Base-by-base conservation (phyloP, 768 basidiomycete species). In the Neoboletus subvelutipes region DNA sequence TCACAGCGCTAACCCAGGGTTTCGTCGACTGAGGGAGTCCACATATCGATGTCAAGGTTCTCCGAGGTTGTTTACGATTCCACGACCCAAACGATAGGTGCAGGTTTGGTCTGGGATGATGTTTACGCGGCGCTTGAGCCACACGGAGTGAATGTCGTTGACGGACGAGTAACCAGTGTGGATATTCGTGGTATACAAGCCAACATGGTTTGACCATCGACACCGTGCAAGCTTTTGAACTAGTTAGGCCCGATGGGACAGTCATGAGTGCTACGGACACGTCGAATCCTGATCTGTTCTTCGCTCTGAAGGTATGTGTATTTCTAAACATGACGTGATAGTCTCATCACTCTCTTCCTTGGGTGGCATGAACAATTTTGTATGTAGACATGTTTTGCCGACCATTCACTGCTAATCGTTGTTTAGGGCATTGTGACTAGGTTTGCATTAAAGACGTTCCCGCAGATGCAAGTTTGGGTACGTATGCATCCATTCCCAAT, bases 281-380 rank as follows among this genome's bases (percentile, higher is more conserved):
- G n/a, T 39, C 37, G 37, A 18, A 6, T 39, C 18, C 37, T 10
- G 37, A 39, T n/a, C 8, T 39, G 18, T 39, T 39, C 37, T 39
- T 39, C 9, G 18, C 66, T n/a, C 64, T 81, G n/a, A 78, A 73
- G 66, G 79, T 78, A 58, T 10, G 22, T 50, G 3, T 0, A 22
- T 49, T 31, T 46, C 1, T 9, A 12, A 36, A 8, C 5, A 34
- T 49, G 1, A n/a, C n/a, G n/a, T 6, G 0, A 12, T 45, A 18
- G 12, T 8, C 20, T 56, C 12, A 18, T 50, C 50, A 6, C 43
- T 50, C 17, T 20, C 12, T 34, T 22, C 1, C 4, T 52, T 85
- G 82, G 86, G 86, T 33, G 85, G 85, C 11, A 66, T 76, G 60
- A 86, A 88, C 59, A 88, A 87, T 58, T 86, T 84, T 56, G 78